Evolutionary conservation across 2,329 filamentous ascomycete genomes (phyloP), one percentile per base, ranked within the genome.

Genomic region (Curvularia sp.): DNA sequence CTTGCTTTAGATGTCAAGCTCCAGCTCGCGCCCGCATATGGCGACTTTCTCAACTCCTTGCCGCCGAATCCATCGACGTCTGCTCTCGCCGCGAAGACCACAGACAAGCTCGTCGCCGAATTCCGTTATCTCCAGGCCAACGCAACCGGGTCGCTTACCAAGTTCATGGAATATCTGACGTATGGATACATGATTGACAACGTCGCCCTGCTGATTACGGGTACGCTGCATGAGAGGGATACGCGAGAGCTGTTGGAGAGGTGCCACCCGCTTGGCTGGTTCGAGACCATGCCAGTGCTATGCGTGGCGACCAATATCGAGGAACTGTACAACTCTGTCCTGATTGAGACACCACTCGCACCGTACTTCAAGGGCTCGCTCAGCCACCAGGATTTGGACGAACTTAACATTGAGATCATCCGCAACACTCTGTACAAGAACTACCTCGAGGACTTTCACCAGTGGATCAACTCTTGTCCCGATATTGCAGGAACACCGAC

Each of bases 171-270:
- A 79, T 99, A 97, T 79, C 83, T 99, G 61, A 99, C 95, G 1
- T 99, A 99, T 78, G 94, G 93, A 62, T 99, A 99, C 84, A 99
- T 99, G 95, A 99, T 99, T 79, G 95, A 99, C 81, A 99, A 99
- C 73, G 93, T 99, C 52, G 95, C 96, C 38, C 89, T 99, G 39
- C 87, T 99, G 73, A 99, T 99, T 79, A 99, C 95, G 21, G 95
- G 95, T 62, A 99, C 95, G 12, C 86, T 99, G 28, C 95, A 99
- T 80, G 96, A 99, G 81, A 88, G 95, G 76, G 95, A 99, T 78
- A 99, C 95, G 3, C 89, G 93, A 59, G 95, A 99, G 80, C 86
- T 99, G 63, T 82, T 99, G 53, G 95, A 98, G 75, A 86, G 95
- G 78, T 99, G 96, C 79, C 96, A 99, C 72, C 95, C 95, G 6